phyloP scores from a whole-genome alignment of 371 early-diverging fungal genomes.

The Haplosporangium sp. region DNA sequence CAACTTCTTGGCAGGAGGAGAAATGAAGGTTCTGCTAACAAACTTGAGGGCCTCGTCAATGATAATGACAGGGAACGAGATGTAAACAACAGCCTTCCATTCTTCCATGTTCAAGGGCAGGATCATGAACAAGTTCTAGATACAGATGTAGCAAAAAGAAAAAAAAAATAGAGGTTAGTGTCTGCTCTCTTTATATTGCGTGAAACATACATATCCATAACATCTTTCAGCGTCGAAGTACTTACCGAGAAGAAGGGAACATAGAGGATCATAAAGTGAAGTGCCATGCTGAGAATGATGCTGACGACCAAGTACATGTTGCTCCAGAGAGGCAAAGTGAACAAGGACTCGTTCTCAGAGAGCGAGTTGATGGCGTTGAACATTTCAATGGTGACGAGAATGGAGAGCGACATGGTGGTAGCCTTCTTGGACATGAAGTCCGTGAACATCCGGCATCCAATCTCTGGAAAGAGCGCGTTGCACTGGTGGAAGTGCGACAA shows the following conservation, averaged over 20 bases:
- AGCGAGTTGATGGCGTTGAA: conserved; percentile 94
- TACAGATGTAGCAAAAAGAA: background rate
- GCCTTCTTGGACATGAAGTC: conserved; percentile 85
- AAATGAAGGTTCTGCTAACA: conserved; percentile 74
- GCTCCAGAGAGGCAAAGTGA: conserved; percentile 90
- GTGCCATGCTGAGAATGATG: conserved; percentile 86
- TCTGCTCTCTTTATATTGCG: background rate
- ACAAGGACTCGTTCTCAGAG: conserved; percentile 92
- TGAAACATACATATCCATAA: background rate
- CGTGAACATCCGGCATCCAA: conserved; percentile 92
- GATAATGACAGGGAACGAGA: conserved; percentile 90
- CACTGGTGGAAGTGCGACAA: conserved; percentile 94
- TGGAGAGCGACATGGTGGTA: conserved; percentile 94
- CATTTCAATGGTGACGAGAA: conserved; percentile 98
- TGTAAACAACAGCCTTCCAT: conserved; percentile 92
- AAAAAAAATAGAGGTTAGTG: background rate
- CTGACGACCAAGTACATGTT: conserved; percentile 91
- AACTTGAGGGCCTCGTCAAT: conserved; percentile 95
- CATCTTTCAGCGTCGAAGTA: background rate
- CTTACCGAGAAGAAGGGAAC: conserved; percentile 82
- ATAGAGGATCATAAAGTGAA: conserved; percentile 95
- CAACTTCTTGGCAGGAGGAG: conserved; percentile 57
- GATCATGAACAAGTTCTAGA: conserved; percentile 83
- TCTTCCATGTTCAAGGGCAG: conserved; percentile 86
- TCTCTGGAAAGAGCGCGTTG: conserved; percentile 82